A percentile compares a stretch with the other conserved stretches of the same genome.
phyloP scores from a whole-genome alignment of 192 early-diverging fungal species.

The Coemansia sp. region DNA sequence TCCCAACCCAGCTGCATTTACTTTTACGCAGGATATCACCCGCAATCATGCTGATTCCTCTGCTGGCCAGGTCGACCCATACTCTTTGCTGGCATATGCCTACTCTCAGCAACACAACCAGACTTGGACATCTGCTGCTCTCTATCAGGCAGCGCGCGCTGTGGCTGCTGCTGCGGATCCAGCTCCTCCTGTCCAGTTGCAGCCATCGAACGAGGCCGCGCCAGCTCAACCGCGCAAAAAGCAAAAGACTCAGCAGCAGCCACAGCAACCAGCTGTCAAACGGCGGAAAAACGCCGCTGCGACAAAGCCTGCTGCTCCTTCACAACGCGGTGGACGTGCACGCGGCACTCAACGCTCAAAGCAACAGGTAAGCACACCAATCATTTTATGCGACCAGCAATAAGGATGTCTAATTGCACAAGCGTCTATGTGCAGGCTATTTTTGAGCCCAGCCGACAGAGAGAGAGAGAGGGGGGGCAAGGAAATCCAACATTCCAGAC shows the following conservation, averaged over 20 bases:
- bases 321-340: conserved; percentile 28
- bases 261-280: conserved; percentile 19
- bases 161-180: conserved; percentile 32
- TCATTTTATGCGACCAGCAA: too few relatives aligned
- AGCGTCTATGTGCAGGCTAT: too few relatives aligned
- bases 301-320: conserved; percentile 16
- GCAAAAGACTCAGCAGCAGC: conserved; percentile 15
- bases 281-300: conserved; percentile 44
- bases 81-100: conserved; percentile 24
- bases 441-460: too few relatives aligned
- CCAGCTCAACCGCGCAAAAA: conserved; percentile 7
- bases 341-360: conserved; percentile 41
- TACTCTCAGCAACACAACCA: conserved; percentile 16
- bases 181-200: background rate
- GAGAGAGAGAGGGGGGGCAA: too few relatives aligned
- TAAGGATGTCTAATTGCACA: too few relatives aligned
- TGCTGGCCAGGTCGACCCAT: conserved; percentile 24
- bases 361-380: conserved; percentile 29
- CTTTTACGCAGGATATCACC: conserved; percentile 15
- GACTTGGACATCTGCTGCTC: conserved; percentile 36
- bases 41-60: conserved; percentile 1
- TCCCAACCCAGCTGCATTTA: background rate
- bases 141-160: conserved; percentile 50
- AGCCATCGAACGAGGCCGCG: too few relatives aligned
- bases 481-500: too few relatives aligned